Percentiles rank a stretch among this genome's conserved stretches.
phyloP scores from a whole-genome alignment of 345 rosid species.

The Cardiospermum halicacabum region DNA sequence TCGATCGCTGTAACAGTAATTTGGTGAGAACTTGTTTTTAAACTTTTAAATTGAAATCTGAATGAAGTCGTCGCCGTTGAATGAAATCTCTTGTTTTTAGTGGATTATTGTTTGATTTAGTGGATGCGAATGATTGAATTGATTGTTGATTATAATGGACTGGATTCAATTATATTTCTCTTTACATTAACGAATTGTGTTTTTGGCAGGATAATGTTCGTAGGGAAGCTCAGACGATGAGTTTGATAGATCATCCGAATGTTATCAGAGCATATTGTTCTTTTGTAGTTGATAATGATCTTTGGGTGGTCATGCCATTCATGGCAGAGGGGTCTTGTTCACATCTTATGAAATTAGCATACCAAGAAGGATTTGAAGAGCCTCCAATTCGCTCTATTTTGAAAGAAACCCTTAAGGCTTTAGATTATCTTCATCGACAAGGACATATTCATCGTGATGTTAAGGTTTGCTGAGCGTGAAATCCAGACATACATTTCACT shows the following conservation, averaged over 20 bases:
- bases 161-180: not conserved
- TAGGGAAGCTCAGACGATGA: constrained; percentile 95
- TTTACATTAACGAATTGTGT: constrained; percentile 6
- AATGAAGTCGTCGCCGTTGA: too few species aligned
- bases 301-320: constrained; percentile 99
- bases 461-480: constrained; percentile 48
- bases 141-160: too few species aligned
- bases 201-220: constrained; percentile 81
- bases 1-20: constrained; percentile 84
- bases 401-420: constrained; percentile 96
- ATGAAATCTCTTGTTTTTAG: too few species aligned
- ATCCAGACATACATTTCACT: constrained; percentile 6
- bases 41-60: too few species aligned
- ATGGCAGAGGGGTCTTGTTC: constrained; percentile 98
- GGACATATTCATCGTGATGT: constrained; percentile 99
- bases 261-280: constrained; percentile 84
- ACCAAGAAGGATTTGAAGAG: constrained; percentile 92
- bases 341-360: constrained; percentile 94
- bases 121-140: too few species aligned
- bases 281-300: constrained; percentile 75
- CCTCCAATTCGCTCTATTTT: constrained; percentile 79
- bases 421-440: constrained; percentile 91
- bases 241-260: constrained; percentile 95
- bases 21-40: too few species aligned
- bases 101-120: too few species aligned